Conservation (phyloP, 2,329 filamentous ascomycete genomes). For the Neonectria hederae region DNA sequence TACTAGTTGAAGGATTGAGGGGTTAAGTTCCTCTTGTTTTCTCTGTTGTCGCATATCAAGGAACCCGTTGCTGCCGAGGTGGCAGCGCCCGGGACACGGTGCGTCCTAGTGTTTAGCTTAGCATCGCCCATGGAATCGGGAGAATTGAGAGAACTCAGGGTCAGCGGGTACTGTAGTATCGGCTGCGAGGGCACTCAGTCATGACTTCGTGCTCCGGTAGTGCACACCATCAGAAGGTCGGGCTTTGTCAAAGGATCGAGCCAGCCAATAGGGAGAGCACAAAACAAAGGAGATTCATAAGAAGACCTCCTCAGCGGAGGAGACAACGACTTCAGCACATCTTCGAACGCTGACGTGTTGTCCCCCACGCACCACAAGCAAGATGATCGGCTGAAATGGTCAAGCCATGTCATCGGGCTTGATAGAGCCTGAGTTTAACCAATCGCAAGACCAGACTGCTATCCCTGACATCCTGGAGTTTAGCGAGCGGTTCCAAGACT, state of each 20-base stretch:
- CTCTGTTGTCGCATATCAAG: slow-evolving; percentile 18
- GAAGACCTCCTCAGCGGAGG: not conserved
- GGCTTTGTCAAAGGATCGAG: not conserved
- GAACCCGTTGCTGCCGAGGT: slow-evolving; percentile 12
- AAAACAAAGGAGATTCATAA: not conserved
- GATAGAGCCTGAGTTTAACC: slow-evolving; percentile 7
- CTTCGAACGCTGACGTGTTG: not conserved
- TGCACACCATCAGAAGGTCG: not conserved
- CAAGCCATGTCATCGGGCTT: slow-evolving; percentile 2
- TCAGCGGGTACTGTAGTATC: not conserved
- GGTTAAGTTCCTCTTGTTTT: slow-evolving; percentile 15
- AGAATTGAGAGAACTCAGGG: not conserved
- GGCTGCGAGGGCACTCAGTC: not conserved
- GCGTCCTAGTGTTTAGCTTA: not conserved
- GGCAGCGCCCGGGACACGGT: not conserved
- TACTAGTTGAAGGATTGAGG: slow-evolving; percentile 19
- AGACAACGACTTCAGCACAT: not conserved
- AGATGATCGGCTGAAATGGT: not conserved
- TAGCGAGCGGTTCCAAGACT: slow-evolving; percentile 16
- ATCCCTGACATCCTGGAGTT: slow-evolving; percentile 9
- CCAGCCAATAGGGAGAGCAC: not conserved
- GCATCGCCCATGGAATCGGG: slow-evolving; percentile 7
- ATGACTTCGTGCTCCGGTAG: not conserved
- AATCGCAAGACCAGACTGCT: not conserved
- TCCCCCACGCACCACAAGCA: not conserved